These are phyloP conservation scores for Lepraria neglecta DNA, from an alignment of 495 filamentous ascomycete genomes.

Conservation along the genomic window DNA sequence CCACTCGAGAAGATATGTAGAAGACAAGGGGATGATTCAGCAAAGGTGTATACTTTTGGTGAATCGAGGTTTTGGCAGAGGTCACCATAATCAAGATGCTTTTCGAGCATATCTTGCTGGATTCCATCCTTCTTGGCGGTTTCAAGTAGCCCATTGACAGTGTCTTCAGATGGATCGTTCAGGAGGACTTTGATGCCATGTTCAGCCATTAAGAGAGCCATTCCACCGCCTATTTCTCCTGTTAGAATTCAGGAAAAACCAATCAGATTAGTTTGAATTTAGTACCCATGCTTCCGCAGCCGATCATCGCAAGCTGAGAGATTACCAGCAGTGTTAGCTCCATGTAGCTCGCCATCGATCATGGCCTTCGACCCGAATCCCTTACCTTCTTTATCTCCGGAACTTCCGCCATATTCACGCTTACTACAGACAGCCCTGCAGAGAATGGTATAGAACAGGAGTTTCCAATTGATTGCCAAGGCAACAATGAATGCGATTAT, in stretches of 20 bases:
- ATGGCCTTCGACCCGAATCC: neutral
- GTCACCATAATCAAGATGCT: constrained; percentile 37
- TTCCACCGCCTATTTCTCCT: constrained; percentile 21
- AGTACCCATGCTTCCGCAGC: constrained; percentile 13
- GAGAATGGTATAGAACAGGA: no score
- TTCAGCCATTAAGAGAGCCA: constrained; percentile 61
- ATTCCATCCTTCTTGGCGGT: constrained; percentile 34
- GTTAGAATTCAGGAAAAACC: no score
- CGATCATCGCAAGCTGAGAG: constrained; percentile 13
- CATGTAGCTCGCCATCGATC: neutral
- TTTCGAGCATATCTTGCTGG: constrained; percentile 29
- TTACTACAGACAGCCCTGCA: no score
- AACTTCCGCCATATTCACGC: constrained; percentile 3
- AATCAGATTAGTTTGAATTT: no score
- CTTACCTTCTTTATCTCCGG: constrained; percentile 13
- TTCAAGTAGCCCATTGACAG: constrained; percentile 40
- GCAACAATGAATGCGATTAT: no score
- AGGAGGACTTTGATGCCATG: constrained; percentile 50
- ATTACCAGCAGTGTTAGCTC: neutral
- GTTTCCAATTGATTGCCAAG: no score
- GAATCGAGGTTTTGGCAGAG: constrained; percentile 39
- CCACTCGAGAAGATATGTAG: no score
- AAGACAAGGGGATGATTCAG: no score
- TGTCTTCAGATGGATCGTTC: constrained; percentile 48
- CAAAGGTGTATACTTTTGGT: constrained; percentile 25